phyloP scores from a whole-genome alignment of 495 filamentous ascomycete genomes.

The Penicillium ochrochloron region DNA sequence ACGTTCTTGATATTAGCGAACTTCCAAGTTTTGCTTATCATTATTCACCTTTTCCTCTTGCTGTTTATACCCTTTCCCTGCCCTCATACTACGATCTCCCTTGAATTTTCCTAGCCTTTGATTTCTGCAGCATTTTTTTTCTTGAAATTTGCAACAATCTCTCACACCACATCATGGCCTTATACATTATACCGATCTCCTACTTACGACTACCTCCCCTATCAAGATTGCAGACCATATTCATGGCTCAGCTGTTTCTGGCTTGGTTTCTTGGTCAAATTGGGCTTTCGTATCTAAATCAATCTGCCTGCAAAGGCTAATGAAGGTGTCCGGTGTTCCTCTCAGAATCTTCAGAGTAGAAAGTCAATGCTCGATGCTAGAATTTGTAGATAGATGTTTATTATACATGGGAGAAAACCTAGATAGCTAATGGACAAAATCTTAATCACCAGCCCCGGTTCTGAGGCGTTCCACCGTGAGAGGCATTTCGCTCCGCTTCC shows the following conservation, averaged over 20 bases:
- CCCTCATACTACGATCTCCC: background rate
- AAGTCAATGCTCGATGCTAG: slow-evolving; percentile 1
- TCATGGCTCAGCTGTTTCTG: background rate
- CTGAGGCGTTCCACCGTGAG: slow-evolving; percentile 23
- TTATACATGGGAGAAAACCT: slow-evolving; percentile 11
- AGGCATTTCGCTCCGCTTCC: slow-evolving; percentile 42
- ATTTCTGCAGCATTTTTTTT: background rate
- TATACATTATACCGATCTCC: background rate
- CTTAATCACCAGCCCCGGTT: slow-evolving; percentile 33
- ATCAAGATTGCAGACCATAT: background rate
- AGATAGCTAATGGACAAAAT: slow-evolving; percentile 1
- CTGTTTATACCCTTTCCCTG: background rate
- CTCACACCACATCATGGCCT: background rate
- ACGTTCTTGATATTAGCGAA: background rate
- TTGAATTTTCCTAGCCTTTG: background rate
- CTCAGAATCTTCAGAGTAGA: background rate
- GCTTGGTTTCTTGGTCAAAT: background rate
- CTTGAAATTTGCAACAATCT: background rate
- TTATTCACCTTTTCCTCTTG: background rate
- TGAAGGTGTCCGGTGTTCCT: slow-evolving; percentile 6
- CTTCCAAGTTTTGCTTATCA: background rate
- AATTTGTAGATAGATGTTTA: slow-evolving; percentile 3
- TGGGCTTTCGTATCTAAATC: background rate
- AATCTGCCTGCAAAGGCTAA: slow-evolving; percentile 17
- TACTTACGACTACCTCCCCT: background rate